Evolutionary conservation across 73 alveolate species (phyloP).

Genomic region (Blepharisma japonicum): DNA sequence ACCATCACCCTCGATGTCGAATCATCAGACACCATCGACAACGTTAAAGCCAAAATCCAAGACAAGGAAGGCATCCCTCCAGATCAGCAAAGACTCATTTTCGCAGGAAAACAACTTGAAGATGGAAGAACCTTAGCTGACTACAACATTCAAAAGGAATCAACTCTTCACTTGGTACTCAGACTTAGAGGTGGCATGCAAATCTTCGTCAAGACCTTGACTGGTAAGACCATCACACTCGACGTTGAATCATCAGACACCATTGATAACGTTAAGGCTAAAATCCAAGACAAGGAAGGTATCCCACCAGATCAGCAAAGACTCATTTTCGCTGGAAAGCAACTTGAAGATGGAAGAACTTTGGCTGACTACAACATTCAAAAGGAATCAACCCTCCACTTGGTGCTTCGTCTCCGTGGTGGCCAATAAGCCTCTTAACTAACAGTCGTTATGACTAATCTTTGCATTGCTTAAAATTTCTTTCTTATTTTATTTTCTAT

Average conservation of each 20-base stretch:
- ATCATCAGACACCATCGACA: slow-evolving; percentile 34
- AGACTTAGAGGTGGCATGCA: slow-evolving; percentile 50
- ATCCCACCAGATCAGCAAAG: slow-evolving; percentile 23
- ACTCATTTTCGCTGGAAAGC: slow-evolving; percentile 12
- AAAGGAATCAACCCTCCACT: slow-evolving; percentile 24
- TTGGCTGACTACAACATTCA: slow-evolving; percentile 26
- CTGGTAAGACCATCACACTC: slow-evolving; percentile 7
- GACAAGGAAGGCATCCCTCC: slow-evolving; percentile 62
- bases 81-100: slow-evolving; percentile 56
- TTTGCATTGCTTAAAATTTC: no score
- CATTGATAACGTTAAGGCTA: slow-evolving; percentile 26
- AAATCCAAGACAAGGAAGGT: slow-evolving; percentile 27
- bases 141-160: slow-evolving; percentile 18
- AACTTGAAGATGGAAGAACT: slow-evolving; percentile 11
- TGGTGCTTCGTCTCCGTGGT: background rate
- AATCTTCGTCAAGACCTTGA: slow-evolving; percentile 26
- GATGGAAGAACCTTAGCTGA: slow-evolving; percentile 39
- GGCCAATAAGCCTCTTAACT: no score
- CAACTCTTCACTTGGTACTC: slow-evolving; percentile 39
- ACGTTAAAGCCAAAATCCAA: slow-evolving; percentile 36
- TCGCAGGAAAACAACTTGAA: slow-evolving; percentile 51
- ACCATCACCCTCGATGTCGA: slow-evolving; percentile 31
- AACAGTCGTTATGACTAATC: no score
- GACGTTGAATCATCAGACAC: slow-evolving; percentile 29
- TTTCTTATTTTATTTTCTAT: no score